phyloP scores from a whole-genome alignment of 2,329 filamentous ascomycete species.

The Sporothrix pallida region DNA sequence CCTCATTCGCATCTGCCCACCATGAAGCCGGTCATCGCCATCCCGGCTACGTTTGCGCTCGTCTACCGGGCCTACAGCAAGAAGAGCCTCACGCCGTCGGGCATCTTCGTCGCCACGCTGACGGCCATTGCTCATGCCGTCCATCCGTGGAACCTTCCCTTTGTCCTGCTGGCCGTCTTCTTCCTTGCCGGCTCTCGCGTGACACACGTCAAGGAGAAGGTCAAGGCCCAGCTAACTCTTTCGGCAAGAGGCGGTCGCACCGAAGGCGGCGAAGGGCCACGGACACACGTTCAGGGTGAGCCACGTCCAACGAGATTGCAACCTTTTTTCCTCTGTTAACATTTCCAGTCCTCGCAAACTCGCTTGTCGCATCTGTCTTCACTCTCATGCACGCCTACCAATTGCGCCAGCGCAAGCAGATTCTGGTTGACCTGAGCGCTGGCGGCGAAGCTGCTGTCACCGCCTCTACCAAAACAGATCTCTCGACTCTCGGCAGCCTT shows the following conservation, averaged over 20 bases:
- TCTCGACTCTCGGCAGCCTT: conserved; percentile 50
- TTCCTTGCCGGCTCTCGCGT: conserved; percentile 83
- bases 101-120: conserved; percentile 71
- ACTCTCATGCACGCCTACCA: conserved; percentile 65
- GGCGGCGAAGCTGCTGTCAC: conserved; percentile 35
- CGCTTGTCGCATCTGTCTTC: conserved; percentile 73
- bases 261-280: conserved; percentile 75
- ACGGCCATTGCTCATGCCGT: conserved; percentile 82
- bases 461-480: conserved; percentile 3
- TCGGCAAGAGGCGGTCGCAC: conserved; percentile 72
- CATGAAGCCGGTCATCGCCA: conserved; percentile 65
- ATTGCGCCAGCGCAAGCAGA: conserved; percentile 55
- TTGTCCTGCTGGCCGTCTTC: conserved; percentile 80
- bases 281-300: conserved; percentile 79
- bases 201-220: conserved; percentile 78
- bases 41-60: conserved; percentile 64
- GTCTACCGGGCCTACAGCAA: conserved; percentile 71
- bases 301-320: not conserved
- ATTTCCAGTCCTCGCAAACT: conserved; percentile 77
- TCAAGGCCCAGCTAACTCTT: conserved; percentile 82
- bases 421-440: conserved; percentile 46
- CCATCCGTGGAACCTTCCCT: conserved; percentile 96
- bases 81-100: conserved; percentile 78
- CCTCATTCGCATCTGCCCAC: not conserved
- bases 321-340: not conserved